These are phyloP conservation scores for Nemania serpens DNA, from an alignment of 2,329 filamentous ascomycete species.

Conservation along the genomic window DNA sequence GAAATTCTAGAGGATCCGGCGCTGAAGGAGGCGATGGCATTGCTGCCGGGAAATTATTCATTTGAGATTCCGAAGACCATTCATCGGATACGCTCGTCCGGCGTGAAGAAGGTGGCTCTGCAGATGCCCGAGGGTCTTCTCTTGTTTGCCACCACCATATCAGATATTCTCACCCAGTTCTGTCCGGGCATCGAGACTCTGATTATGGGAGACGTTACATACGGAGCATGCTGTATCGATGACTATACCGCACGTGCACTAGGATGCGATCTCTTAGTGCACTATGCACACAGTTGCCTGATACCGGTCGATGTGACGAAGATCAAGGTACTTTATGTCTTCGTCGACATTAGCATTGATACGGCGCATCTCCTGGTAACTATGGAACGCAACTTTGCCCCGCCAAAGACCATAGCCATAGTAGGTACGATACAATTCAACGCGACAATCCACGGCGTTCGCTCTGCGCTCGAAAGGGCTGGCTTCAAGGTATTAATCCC, in stretches of 20 bases:
- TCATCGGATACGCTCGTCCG: slow-evolving; percentile 82
- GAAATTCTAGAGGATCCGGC: slow-evolving; percentile 84
- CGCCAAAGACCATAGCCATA: slow-evolving; percentile 85
- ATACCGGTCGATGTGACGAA: slow-evolving; percentile 96
- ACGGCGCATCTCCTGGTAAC: slow-evolving; percentile 84
- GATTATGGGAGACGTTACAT: slow-evolving; percentile 99
- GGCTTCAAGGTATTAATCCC: slow-evolving; percentile 87
- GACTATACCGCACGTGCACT: slow-evolving; percentile 95
- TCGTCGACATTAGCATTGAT: slow-evolving; percentile 97
- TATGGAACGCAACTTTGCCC: slow-evolving; percentile 82
- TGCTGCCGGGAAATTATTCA: slow-evolving; percentile 94
- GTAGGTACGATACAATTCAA: slow-evolving; percentile 99
- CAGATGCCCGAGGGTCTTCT: slow-evolving; percentile 96
- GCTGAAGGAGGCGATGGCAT: slow-evolving; percentile 82
- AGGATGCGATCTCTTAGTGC: slow-evolving; percentile 90
- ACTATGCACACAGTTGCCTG: slow-evolving; percentile 96
- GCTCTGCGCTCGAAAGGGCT: slow-evolving; percentile 75
- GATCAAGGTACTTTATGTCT: slow-evolving; percentile 97
- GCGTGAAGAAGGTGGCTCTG: slow-evolving; percentile 83
- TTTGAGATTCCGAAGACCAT: slow-evolving; percentile 99
- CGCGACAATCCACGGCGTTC: slow-evolving; percentile 87
- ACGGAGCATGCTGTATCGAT: slow-evolving; percentile 97
- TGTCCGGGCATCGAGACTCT: slow-evolving; percentile 89
- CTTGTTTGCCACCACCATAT: slow-evolving; percentile 95
- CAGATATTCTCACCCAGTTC: slow-evolving; percentile 93